Base-by-base conservation (phyloP, 2,329 filamentous ascomycete genomes). In the Penicillium italicum region DNA sequence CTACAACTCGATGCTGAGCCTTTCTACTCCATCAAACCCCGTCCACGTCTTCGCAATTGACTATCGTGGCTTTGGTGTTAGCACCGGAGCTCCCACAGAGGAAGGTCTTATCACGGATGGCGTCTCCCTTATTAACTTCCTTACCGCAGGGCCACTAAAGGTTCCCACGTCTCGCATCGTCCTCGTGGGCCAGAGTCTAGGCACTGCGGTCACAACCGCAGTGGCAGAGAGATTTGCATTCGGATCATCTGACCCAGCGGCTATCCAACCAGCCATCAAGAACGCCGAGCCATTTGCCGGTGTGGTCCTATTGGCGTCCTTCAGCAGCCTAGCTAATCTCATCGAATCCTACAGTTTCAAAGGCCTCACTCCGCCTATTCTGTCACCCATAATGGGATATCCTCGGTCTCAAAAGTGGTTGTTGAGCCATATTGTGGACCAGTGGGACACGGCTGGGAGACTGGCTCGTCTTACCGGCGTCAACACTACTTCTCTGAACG, bases 51-150 rank as follows among this genome's bases (percentile, higher is more conserved):
- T 97, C n/a, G 84, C 90, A 37, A 85, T 96, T 65, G 91, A 96
- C 77, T 97, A 97, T 74, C 88, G 92, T 18, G 92, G 92, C 7
- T 97, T 90, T 64, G 92, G 91, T 0, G 81, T 84, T 37, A 94
- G 89, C 9, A 90, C 86, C 0, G 91, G 93, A n/a, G 76, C 74
- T 4, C 93, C 93, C 0, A 87, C 86, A 0, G 93, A 97, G 75
- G 76, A 82, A 34, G 93, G 93, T 0, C 76, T 97, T 8, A 89
- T 96, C 53, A 84, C 83, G 5, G 93, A 97, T 69, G 90, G 87
- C 16, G 79, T 88, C 4, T 80, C 90, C 0, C 76, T 90, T 3
- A 79, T 95, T 3, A 81, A 91, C 57, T 95, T 89, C 46, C 66
- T 79, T 12, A 77, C 75, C 3, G 72, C 75, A 10, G 61, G 65